phyloP scores from a whole-genome alignment of 768 basidiomycete species.

The Tephrocybe sp. region DNA sequence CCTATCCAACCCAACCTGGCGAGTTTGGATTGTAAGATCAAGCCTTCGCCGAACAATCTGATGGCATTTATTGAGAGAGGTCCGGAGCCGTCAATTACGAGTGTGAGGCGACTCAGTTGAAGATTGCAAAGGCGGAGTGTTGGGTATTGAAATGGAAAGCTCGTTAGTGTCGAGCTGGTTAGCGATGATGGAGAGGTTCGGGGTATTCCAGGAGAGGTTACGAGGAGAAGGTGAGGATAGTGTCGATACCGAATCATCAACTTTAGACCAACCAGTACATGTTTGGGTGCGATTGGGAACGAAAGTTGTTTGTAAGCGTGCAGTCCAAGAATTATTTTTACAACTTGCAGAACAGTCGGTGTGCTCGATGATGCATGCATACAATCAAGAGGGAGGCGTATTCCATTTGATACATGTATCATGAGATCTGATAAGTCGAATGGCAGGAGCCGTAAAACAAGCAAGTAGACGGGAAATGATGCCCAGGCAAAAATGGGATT shows the following conservation, averaged over 20 bases:
- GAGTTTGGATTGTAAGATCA: background rate
- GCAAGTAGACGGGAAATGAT: too few species aligned
- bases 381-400: too few species aligned
- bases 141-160: background rate
- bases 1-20: constrained; percentile 2
- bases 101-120: background rate
- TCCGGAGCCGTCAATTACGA: background rate
- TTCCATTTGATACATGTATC: too few species aligned
- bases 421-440: too few species aligned
- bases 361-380: too few species aligned
- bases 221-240: background rate
- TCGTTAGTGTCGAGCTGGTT: constrained; percentile 3
- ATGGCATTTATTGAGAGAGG: constrained; percentile 4
- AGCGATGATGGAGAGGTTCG: background rate
- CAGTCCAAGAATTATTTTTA: too few species aligned
- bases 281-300: too few species aligned
- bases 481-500: too few species aligned
- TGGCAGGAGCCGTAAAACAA: too few species aligned
- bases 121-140: background rate
- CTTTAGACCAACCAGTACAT: background rate
- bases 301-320: too few species aligned
- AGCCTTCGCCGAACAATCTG: background rate
- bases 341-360: too few species aligned
- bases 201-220: background rate
- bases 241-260: background rate